Evolutionary conservation across 768 basidiomycete species (phyloP), one percentile per base, ranked within the genome.

Genomic region (Suillus brevipes): DNA sequence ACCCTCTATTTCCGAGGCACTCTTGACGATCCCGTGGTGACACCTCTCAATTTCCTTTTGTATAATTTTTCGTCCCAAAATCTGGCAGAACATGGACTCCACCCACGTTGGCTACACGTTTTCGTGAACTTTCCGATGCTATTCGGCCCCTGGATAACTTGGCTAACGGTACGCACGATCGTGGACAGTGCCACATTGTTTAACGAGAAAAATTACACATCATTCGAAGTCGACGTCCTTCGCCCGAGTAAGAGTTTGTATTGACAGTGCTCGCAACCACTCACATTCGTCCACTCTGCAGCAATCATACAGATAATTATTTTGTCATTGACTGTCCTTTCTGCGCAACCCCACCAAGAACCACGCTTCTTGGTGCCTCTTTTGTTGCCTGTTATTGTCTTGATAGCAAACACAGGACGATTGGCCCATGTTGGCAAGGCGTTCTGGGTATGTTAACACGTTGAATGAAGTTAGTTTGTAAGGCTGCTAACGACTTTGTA

Each of bases 71-170:
- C 74, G 3, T 62, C 74, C 12, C 67, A 72, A 18, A 80, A 81
- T 68, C 74, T 80, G 40, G 77, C 77, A 0, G 74, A 72, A 34
- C 80, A 81, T 57, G 80, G 80, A 10, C 62, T 80, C 18, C 80
- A 81, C 67, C 80, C 80, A 1, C 72, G 72, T 25, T 80, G 79
- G 80, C 71, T 81, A 6, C 80, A 80, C 64, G 57, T 77, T 38
- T 71, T 73, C 25, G 75, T 81, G 37, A 81, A 81, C 66, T 64
- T 81, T 12, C 79, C 80, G 20, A 74, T 81, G 73, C 64, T 81
- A 16, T 68, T 80, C 4, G 77, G 79, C 20, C 79, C 79, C 5
- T 63, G 74, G 14, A n/a, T 79, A n/a, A 60, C 73, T 10, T 70
- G 72, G 73, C 61, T 71, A 63, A 55, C 60, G 56, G 64, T 71